Conservation (phyloP, 2,329 filamentous ascomycete species). For the Fusarium metavorans region DNA sequence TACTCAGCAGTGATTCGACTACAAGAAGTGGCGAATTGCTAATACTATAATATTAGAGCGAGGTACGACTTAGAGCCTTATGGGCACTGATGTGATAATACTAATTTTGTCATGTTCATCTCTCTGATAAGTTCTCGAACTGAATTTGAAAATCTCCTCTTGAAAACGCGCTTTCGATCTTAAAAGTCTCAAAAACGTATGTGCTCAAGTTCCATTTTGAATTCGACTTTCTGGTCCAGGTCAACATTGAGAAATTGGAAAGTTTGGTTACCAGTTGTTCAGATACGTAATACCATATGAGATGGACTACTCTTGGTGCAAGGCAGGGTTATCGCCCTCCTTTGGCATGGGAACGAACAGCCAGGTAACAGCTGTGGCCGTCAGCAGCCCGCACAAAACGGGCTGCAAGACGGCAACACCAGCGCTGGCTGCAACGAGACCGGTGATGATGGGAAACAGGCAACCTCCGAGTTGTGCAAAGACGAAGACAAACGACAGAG, state of each 20-base stretch:
- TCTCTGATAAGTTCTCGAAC: not conserved
- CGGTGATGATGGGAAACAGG: slow-evolving; percentile 67
- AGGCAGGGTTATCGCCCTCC: slow-evolving; percentile 41
- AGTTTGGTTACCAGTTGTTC: not conserved
- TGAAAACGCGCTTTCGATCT: no score
- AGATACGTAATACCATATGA: not conserved
- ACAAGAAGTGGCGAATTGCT: no score
- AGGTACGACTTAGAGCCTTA: no score
- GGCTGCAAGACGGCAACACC: slow-evolving; percentile 65
- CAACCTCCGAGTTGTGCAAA: slow-evolving; percentile 67
- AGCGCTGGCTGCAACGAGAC: slow-evolving; percentile 58
- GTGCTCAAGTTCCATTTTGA: not conserved
- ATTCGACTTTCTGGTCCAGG: not conserved
- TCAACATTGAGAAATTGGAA: not conserved
- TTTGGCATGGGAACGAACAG: slow-evolving; percentile 56
- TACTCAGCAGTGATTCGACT: no score
- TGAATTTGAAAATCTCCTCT: not conserved
- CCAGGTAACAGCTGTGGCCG: slow-evolving; percentile 61
- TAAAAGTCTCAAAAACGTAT: no score
- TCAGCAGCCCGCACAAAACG: slow-evolving; percentile 61
- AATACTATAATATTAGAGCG: no score
- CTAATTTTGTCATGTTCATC: no score
- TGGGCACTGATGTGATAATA: no score
- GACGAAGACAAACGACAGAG: slow-evolving; percentile 65
- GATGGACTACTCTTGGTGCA: slow-evolving; percentile 50